Evolutionary conservation across 2,329 filamentous ascomycete species (phyloP), one percentile per base, ranked within the genome.

Genomic region (Neocucurbitaria cava): DNA sequence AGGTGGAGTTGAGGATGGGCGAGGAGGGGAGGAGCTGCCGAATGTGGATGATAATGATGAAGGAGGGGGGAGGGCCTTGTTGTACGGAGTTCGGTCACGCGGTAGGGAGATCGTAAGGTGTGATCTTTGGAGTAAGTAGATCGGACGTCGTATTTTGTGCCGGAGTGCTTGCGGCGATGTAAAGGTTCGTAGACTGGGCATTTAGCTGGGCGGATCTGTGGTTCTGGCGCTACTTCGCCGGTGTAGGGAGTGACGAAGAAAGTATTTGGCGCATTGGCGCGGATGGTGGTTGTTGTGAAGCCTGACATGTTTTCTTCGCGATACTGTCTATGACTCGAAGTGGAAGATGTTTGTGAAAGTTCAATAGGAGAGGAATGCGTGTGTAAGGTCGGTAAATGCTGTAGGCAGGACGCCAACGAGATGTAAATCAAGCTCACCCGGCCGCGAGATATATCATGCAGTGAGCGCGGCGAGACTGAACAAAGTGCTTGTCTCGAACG

Each of bases 141-240:
- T 17, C 58, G 46, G 20, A 60, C 53, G 18, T 60, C 54, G 31
- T 39, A 54, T 10, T 43, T 56, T 15, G 43, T 43, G 31, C 39
- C 41, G 1, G 8, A 13, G 4, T 38, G 13, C 15, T 35, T 35
- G 31, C 31, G 31, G 31, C 31, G 31, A 17, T 17, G 33, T 7
- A 28, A 13, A 13, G 18, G 15, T 15, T 17, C 13, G 18, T 18
- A 48, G 15, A 5, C 6, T 30, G 24, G 24, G 15, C 18, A 26
- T 13, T n/a, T 35, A 5, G 8, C 9, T n/a, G n/a, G 31, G 13
- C 31, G 3, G 13, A 13, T 5, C 5, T 13, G 31, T n/a, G 31
- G 31, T 2, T 35, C 31, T n/a, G 31, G 31, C 13, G 31, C 15
- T 13, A n/a, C 3, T 35, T 35, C 24, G n/a, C 23, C 35, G 21